Conservation (phyloP, 2,329 filamentous ascomycete species). For the Clarireedia homoeocarpa region DNA sequence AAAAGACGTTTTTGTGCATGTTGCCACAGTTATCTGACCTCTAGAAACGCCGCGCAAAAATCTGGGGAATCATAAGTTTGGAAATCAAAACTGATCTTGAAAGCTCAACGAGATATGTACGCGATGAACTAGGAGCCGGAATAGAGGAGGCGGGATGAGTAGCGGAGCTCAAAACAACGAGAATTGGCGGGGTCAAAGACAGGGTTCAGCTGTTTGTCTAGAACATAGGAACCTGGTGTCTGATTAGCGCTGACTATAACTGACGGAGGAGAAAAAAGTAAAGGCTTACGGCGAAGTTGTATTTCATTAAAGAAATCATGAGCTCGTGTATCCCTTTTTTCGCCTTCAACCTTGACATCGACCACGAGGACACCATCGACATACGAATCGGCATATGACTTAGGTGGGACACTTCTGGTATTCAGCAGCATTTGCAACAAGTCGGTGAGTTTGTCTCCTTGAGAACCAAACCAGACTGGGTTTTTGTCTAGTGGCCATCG, state of each 20-base stretch:
- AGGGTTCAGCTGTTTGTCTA: constrained; percentile 25
- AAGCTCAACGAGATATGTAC: background rate
- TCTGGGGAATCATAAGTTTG: background rate
- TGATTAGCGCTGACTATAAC: constrained; percentile 8
- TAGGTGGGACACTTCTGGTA: constrained; percentile 53
- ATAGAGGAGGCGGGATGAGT: constrained; percentile 41
- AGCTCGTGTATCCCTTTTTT: constrained; percentile 38
- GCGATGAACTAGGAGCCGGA: constrained; percentile 4
- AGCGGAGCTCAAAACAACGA: constrained; percentile 43
- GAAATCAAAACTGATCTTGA: background rate
- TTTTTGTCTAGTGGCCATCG: constrained; percentile 55
- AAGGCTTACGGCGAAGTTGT: constrained; percentile 49
- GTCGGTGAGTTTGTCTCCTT: constrained; percentile 51
- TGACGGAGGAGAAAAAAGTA: too few species aligned
- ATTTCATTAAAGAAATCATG: constrained; percentile 47
- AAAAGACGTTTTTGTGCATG: background rate
- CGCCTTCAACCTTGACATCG: constrained; percentile 31
- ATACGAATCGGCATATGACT: constrained; percentile 29
- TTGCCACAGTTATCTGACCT: background rate
- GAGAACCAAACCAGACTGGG: constrained; percentile 48
- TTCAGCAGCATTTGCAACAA: constrained; percentile 53
- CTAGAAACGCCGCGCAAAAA: constrained; percentile 1
- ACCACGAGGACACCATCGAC: constrained; percentile 36
- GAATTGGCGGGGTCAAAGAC: constrained; percentile 32
- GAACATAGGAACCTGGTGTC: constrained; percentile 23